Evolutionary conservation across 2,329 filamentous ascomycete species (phyloP).

Genomic region (Neopestalotiopsis rosae): DNA sequence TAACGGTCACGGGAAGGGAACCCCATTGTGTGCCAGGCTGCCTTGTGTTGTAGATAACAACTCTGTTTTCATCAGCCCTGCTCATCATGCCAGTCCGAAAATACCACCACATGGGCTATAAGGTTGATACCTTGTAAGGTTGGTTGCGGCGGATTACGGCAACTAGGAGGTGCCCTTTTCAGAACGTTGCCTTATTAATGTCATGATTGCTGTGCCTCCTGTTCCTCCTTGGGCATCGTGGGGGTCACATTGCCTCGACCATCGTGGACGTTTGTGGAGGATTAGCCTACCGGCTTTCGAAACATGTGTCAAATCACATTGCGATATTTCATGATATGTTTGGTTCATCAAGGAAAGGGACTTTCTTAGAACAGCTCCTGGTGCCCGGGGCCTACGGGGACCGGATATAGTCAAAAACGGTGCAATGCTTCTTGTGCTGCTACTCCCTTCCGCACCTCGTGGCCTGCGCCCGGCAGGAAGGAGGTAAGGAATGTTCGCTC

Average conservation of each 20-base stretch:
- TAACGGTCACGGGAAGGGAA: conserved; percentile 13
- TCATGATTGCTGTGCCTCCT: background rate
- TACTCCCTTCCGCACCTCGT: background rate
- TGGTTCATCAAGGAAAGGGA: background rate
- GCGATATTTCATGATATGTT: background rate
- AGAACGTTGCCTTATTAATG: background rate
- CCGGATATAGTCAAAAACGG: background rate
- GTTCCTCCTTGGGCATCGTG: background rate
- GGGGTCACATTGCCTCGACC: background rate
- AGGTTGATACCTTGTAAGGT: background rate
- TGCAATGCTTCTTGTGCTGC: background rate
- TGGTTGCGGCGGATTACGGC: background rate
- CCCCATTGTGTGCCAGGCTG: background rate
- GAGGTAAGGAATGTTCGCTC: background rate
- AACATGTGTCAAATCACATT: background rate
- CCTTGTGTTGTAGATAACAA: conserved; percentile 2
- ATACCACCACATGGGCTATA: background rate
- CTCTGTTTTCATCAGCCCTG: conserved; percentile 13
- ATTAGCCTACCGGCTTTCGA: background rate
- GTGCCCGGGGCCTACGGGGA: background rate
- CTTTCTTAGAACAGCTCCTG: background rate
- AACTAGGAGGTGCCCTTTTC: background rate
- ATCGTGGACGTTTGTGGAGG: background rate
- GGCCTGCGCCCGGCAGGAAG: background rate
- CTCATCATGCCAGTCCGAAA: background rate